Evolutionary conservation across 2,329 filamentous ascomycete species (phyloP), one percentile per base, ranked within the genome.

Genomic region (Parascedosporium putredinis): DNA sequence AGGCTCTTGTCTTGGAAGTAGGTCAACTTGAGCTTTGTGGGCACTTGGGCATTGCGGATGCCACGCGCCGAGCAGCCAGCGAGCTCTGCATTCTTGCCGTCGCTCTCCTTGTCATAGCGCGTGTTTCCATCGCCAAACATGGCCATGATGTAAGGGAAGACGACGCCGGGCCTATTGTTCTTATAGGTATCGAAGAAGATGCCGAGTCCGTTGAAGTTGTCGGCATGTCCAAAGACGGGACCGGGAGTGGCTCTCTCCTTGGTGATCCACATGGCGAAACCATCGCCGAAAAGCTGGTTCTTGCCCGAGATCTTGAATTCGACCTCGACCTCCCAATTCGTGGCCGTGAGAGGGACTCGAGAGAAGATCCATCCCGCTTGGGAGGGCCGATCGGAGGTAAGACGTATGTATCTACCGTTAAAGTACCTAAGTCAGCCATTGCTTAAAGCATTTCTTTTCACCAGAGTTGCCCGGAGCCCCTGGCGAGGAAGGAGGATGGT

Each of bases 121-220:
- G 85, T 95, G 63, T 88, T 74, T 54, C 93, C 91, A 65, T 98
- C 93, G 53, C 93, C 93, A 57, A 89, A 75, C 93, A 97, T 97
- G 55, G 90, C 91, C 90, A 97, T 96, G 60, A 98, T 85, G 63
- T 95, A 96, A 47, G 93, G 93, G 69, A 98, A 98, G 44, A 95
- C 86, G 38, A 88, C 85, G 40, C 93, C 93, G 1, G 93, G 91
- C 12, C 93, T 83, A 73, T 96, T 95, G 74, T 98, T 98, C 81
- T 98, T 98, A 77, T 98, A 98, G 42, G 93, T 98, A 65, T 98
- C 93, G 70, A 98, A 80, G 73, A 96, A 97, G 67, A 98, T 78
- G 50, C 89, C 93, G 44, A 98, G 77, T 4, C 93, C 93, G 66
- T 98, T 91, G 59, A 97, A 98, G 55, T 80, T 80, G 69, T 98